Base-by-base conservation (phyloP, 495 filamentous ascomycete species). In the Penicillium bovifimosum region DNA sequence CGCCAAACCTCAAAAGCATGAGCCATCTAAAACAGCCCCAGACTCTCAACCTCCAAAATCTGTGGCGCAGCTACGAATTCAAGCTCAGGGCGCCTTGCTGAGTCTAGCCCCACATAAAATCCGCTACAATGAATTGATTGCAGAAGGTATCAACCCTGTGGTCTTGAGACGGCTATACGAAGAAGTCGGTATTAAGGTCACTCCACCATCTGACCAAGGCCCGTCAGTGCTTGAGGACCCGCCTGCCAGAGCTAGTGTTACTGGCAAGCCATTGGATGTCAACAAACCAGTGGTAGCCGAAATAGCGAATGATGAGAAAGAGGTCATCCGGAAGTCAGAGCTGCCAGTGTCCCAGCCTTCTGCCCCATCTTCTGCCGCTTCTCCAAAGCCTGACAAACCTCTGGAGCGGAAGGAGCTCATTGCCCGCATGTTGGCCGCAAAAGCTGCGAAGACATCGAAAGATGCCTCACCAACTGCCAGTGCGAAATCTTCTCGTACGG, bases 321-420 rank as follows among this genome's bases (percentile, higher is more conserved):
- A 29, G 24, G 41, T 45, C 27, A 10, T 8, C 9, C 29, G 24
- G n/a, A 52, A 53, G 43, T 34, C 44, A 14, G 46, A 31, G n/a
- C 26, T 56, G 20, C 47, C 38, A 53, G 27, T 40, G 8, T 6
- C 38, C 17, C 27, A 27, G 18, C 32, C 59, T 52, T 26, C 55
- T 43, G 45, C 48, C 17, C 32, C 52, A 20, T 18, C 58, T 35
- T 27, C 35, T 5, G 9, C 51, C 0, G 1, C 60, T 20, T n/a
- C 57, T 9, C 45, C 55, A 13, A 57, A 63, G 2, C 16, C 59
- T 6, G 54, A 52, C 4, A 83, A 81, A 55, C 76, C 80, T 7
- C 72, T 89, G 59, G 85, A 88, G 57, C 78, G 87, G 27, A 90
- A 90, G 55, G 86, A 90, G 53, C 78, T 87, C 35, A 88, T 88